Percentiles rank a stretch among this genome's conserved stretches.
Evolutionary conservation across 805 yeast genomes (phyloP).

Genomic region (Candida insectorum): DNA sequence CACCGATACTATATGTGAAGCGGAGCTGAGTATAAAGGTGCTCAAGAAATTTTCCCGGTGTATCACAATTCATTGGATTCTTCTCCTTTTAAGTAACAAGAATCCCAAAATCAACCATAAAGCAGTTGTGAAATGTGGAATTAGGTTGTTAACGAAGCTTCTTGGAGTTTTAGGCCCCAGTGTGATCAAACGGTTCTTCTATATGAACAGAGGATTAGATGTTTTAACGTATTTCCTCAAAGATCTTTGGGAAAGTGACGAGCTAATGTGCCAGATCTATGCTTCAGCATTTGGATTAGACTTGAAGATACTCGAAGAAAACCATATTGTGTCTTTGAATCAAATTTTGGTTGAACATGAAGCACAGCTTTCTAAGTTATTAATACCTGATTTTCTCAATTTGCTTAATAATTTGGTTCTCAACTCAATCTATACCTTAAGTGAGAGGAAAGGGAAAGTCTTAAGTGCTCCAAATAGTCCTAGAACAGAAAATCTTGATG

Average conservation of each 20-base stretch:
- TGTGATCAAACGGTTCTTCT: slow-evolving; percentile 47
- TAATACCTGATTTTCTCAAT: slow-evolving; percentile 47
- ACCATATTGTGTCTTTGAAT: slow-evolving; percentile 2
- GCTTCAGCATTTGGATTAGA: slow-evolving; percentile 46
- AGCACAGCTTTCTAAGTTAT: slow-evolving; percentile 15
- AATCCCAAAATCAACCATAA: slow-evolving; percentile 10
- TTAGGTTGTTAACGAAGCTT: slow-evolving; percentile 48
- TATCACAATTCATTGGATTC: slow-evolving; percentile 62
- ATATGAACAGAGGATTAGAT: slow-evolving; percentile 47
- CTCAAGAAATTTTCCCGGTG: slow-evolving; percentile 47
- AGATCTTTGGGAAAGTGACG: slow-evolving; percentile 48
- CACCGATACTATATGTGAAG: slow-evolving; percentile 41
- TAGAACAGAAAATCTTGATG: slow-evolving; percentile 16
- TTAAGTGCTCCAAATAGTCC: slow-evolving; percentile 36
- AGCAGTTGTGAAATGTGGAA: slow-evolving; percentile 35
- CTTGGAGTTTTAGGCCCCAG: slow-evolving; percentile 45
- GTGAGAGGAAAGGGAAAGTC: slow-evolving; percentile 27
- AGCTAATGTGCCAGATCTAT: slow-evolving; percentile 39
- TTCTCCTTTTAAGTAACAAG: slow-evolving; percentile 47
- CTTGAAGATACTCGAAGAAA: slow-evolving; percentile 3
- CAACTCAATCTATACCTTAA: slow-evolving; percentile 28
- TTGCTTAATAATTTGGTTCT: slow-evolving; percentile 28
- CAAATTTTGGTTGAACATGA: slow-evolving; percentile 3
- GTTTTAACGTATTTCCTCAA: slow-evolving; percentile 44
- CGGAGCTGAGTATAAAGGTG: slow-evolving; percentile 32